These are phyloP conservation scores for Penicillium sp. DNA, from an alignment of 2,329 filamentous ascomycete species.

Conservation along the genomic window DNA sequence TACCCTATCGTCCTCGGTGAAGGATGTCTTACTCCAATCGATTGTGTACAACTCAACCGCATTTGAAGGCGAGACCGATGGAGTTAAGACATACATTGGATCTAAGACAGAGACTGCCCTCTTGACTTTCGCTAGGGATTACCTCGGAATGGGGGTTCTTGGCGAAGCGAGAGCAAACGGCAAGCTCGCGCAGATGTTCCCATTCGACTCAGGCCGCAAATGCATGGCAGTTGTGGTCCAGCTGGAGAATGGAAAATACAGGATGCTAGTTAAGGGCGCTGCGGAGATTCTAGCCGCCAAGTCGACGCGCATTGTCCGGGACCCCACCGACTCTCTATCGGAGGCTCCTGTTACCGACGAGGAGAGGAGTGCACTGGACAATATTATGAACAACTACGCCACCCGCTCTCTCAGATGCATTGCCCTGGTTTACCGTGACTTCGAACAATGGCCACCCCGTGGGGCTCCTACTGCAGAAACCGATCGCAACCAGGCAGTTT, in stretches of 20 bases:
- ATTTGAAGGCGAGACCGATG: conserved; percentile 64
- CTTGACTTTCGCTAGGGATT: conserved; percentile 65
- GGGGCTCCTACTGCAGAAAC: conserved; percentile 57
- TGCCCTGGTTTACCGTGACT: conserved; percentile 78
- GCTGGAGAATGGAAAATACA: conserved; percentile 53
- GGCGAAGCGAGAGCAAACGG: conserved; percentile 62
- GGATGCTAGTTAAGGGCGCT: conserved; percentile 56
- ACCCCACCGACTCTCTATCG: conserved; percentile 58
- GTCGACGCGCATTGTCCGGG: conserved; percentile 54
- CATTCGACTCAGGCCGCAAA: conserved; percentile 65
- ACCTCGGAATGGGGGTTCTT: conserved; percentile 63
- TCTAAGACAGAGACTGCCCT: conserved; percentile 77
- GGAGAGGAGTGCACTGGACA: conserved; percentile 59
- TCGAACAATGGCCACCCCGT: conserved; percentile 77
- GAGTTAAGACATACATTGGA: conserved; percentile 62
- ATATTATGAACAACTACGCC: conserved; percentile 74
- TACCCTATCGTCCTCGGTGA: conserved; percentile 53
- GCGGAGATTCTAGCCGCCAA: conserved; percentile 51
- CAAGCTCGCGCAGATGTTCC: conserved; percentile 53
- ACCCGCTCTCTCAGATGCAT: conserved; percentile 79
- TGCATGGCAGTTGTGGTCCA: conserved; percentile 67
- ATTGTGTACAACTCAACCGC: conserved; percentile 68
- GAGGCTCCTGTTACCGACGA: conserved; percentile 54
- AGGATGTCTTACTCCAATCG: conserved; percentile 59
- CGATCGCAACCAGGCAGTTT: conserved; percentile 60